Conservation (phyloP, 345 rosid genomes). For the Eucalyptus curtisii region DNA sequence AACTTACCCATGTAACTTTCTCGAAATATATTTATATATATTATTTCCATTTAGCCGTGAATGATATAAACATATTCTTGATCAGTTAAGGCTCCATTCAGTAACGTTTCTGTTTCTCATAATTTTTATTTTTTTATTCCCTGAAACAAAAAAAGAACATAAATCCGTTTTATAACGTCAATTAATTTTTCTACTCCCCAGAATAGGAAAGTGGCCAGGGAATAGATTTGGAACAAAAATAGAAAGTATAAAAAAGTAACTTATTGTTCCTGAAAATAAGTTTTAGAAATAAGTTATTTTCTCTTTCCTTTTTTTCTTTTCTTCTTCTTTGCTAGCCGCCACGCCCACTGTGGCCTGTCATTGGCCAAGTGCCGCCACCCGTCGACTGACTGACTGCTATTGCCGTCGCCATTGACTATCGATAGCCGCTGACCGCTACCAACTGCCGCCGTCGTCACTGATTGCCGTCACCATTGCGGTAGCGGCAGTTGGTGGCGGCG, state of each 20-base stretch:
- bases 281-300: too few species aligned
- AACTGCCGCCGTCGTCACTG: rapidly evolving
- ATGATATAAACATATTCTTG: neutral
- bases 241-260: too few species aligned
- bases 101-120: too few species aligned
- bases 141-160: rapidly evolving
- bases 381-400: rapidly evolving
- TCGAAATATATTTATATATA: too few species aligned
- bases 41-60: neutral
- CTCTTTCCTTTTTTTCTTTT: rapidly evolving
- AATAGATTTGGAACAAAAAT: rapidly evolving
- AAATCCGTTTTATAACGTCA: too few species aligned
- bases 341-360: rapidly evolving
- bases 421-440: rapidly evolving
- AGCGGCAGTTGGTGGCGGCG: rapidly evolving
- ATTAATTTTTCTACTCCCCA: rapidly evolving
- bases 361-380: rapidly evolving
- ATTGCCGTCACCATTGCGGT: rapidly evolving
- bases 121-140: rapidly evolving
- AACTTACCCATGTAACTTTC: neutral
- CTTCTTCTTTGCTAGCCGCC: rapidly evolving
- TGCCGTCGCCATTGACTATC: rapidly evolving
- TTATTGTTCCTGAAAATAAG: rapidly evolving
- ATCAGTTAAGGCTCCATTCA: rapidly evolving
- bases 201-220: rapidly evolving